phyloP scores from a whole-genome alignment of 1,284 basidiomycete genomes.

The Sanghuangporus weigelae region DNA sequence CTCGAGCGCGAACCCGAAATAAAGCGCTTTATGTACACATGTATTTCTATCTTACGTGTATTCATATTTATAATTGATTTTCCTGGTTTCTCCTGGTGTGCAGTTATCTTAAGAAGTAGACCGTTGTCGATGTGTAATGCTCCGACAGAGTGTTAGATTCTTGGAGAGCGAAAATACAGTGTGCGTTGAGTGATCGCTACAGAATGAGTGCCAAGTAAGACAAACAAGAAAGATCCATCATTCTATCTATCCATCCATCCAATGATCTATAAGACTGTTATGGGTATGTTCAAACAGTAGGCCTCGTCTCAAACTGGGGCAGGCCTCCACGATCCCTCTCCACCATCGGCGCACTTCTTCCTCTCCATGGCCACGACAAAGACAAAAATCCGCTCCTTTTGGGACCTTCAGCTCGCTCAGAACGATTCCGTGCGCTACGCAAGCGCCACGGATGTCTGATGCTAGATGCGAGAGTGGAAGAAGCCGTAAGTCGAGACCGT shows the following conservation, averaged over 20 bases:
- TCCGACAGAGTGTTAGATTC: neutral
- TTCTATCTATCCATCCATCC: neutral
- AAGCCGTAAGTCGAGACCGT: neutral
- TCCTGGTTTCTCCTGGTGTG: neutral
- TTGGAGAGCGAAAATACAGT: neutral
- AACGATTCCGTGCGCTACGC: neutral
- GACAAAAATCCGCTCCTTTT: neutral
- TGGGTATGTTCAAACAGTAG: neutral
- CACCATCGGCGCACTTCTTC: neutral
- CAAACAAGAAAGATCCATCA: neutral
- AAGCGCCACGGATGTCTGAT: neutral
- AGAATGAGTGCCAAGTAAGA: too few species aligned
- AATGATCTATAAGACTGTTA: neutral
- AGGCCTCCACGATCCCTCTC: neutral
- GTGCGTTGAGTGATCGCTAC: too few species aligned
- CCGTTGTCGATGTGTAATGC: too few species aligned
- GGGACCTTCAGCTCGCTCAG: neutral
- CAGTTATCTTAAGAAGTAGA: too few species aligned
- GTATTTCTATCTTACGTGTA: slow-evolving; percentile 17
- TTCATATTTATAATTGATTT: slow-evolving; percentile 17
- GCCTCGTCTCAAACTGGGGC: neutral
- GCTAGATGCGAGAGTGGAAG: neutral
- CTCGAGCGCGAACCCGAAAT: slow-evolving; percentile 18
- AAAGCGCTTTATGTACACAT: slow-evolving; percentile 9
- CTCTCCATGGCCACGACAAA: neutral